Percentiles rank a stretch among this genome's conserved stretches.
phyloP scores from a whole-genome alignment of 2,329 filamentous ascomycete species.

The Hymenoscyphus scutula region DNA sequence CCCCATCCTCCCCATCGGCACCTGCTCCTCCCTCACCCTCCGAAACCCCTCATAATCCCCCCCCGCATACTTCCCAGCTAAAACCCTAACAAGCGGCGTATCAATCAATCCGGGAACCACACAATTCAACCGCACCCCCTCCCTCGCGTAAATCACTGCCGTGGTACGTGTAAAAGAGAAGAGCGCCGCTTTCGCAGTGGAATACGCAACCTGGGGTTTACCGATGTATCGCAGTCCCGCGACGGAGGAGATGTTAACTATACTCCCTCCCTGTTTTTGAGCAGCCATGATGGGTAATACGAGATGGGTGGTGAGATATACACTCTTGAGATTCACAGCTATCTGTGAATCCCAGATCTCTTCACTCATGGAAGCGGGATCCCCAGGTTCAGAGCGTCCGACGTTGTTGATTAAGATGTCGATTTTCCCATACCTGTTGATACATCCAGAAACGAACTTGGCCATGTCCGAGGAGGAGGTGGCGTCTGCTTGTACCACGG shows the following conservation, averaged over 20 bases:
- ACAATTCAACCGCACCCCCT: slow-evolving; percentile 50
- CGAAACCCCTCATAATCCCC: slow-evolving; percentile 49
- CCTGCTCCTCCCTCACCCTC: slow-evolving; percentile 51
- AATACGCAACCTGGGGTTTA: slow-evolving; percentile 54
- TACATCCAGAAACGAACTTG: slow-evolving; percentile 49
- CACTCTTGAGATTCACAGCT: slow-evolving; percentile 54
- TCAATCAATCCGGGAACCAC: slow-evolving; percentile 57
- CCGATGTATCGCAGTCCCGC: slow-evolving; percentile 51
- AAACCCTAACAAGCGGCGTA: slow-evolving; percentile 48
- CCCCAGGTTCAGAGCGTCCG: slow-evolving; percentile 53
- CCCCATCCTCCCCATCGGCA: slow-evolving; percentile 58
- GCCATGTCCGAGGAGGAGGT: slow-evolving; percentile 52
- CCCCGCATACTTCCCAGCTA: slow-evolving; percentile 45
- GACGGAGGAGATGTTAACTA: slow-evolving; percentile 51
- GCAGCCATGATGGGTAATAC: slow-evolving; percentile 53
- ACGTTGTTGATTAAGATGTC: slow-evolving; percentile 63
- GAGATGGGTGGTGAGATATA: slow-evolving; percentile 52
- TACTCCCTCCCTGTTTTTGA: slow-evolving; percentile 40
- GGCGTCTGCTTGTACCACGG: slow-evolving; percentile 47
- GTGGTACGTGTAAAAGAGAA: slow-evolving; percentile 50
- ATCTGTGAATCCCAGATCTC: slow-evolving; percentile 52
- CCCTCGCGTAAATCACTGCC: slow-evolving; percentile 48
- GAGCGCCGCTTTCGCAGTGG: slow-evolving; percentile 50
- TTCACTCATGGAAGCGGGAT: slow-evolving; percentile 48
- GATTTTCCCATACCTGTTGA: slow-evolving; percentile 52